Base-by-base conservation (phyloP, 331 rosid genomes). In the Acacia concinna region DNA sequence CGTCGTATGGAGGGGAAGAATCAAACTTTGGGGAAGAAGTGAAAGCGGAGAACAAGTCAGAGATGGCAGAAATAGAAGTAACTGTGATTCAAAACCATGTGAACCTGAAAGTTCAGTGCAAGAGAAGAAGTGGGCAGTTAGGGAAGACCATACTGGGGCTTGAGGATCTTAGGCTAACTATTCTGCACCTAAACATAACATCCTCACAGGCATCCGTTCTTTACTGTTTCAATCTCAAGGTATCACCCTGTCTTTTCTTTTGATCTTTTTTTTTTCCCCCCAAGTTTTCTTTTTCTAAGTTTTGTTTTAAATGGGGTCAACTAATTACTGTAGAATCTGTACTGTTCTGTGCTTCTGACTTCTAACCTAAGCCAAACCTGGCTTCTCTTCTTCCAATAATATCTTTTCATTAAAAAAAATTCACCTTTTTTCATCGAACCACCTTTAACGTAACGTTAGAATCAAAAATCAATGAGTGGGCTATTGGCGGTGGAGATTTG, bases 181-280 rank as follows among this genome's bases (percentile, higher is more conserved):
- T 96, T 79, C 77, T 96, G 74, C 99, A 96, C 84, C 97, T 96
- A 73, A 96, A 96, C 89, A 87, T 96, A 57, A 88, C 94, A 40
- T 85, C 98, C 17, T 86, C 92, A 34, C 89, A 79, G 12, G 49
- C 81, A 79, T 84, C 89, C n/a, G 90, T 91, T 71, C 88, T 90
- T 25, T 96, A 91, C 92, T 91, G 97, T 70, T 85, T 96, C 90
- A 93, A 96, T 86, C 98, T 96, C 89, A 93, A 90, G 99, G 99
- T 96, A 88, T 77, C 79, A 68, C 67, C 79, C 46, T 81, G 80
- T 83, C 87, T 69, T n/a, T 21, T 68, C 28, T 52, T 17, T 20
- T 41, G 59, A 64, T 57, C 11, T 40, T 63, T 43, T 34, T 47
- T 5, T 47, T 54, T 4, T 49, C 0, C 1, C 0, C 14, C 11